Evolutionary conservation across 192 early-diverging fungal genomes (phyloP), one percentile per base, ranked within the genome.

Genomic region (Helicostylum pulchrum): DNA sequence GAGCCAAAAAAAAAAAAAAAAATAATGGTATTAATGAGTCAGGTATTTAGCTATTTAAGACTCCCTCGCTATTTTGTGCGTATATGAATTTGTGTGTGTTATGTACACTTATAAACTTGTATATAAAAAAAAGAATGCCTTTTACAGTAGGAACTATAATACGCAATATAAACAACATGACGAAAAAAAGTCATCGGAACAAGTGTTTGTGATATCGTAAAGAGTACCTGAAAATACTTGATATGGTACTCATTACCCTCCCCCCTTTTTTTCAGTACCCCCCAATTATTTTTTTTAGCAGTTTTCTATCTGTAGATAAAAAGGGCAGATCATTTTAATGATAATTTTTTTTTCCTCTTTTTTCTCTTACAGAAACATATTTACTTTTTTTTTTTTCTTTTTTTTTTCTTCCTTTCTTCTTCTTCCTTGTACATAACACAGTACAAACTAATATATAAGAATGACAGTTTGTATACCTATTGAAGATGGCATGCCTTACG

Each of bases 401-500:
- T 49, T 58, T 66, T 39, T 39, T 23, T 58, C 42, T 66, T n/a
- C 59, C 36, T 66, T 39, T 45, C 15, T n/a, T n/a, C n/a, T n/a
- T n/a, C n/a, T 66, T 11, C 8, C 15, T 15, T 36, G 21, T 62
- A 17, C 4, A 17, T n/a, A n/a, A 21, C 42, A 26, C 26, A 26
- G 26, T 59, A 31, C 21, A 20, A 14, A 19, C 23, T 23, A 52
- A 12, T 36, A 31, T 20, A 48, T 50, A 50, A 50, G 10, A 49
- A 69, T 68, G 63, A 61, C 56, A 1, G 12, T 34, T 15, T 65
- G 69, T 53, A 43, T 60, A 53, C 63, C 63, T 44, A 50, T 17
- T 30, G 45, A 30, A 31, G 56, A 65, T 15, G 69, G 63, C 14
- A 23, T 58, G 4, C 36, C 63, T 26, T 65, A 39, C 51, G 52